Base-by-base conservation (phyloP, 257 asterid species). In the Ballota nigra region DNA sequence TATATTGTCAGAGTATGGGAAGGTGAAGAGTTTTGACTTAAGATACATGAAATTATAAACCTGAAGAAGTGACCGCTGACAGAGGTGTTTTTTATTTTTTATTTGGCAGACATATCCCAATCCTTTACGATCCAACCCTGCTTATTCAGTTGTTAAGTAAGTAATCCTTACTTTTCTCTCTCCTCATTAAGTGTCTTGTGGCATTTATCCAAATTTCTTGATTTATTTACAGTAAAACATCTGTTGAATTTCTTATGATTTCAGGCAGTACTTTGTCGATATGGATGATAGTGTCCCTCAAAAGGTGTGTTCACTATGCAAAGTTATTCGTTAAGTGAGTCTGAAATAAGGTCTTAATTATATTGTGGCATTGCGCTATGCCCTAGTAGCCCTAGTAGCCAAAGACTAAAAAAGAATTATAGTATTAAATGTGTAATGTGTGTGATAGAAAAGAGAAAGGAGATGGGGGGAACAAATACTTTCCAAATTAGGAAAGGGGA, bases 141-240 rank as follows among this genome's bases (percentile, higher is more conserved):
- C 90, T 55, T 85, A 85, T 71, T 80, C 90, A 57, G 87, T 85
- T 61, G 90, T 78, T 16, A 85, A 83, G 90, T 85, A 71, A 83
- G 87, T 73, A 41, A 12, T 63, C 38, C 70, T 52, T 63, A 13
- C 57, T 22, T 28, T 52, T 23, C 56, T 72, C 66, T 52, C 16
- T 38, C 56, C 53, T 43, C 26, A 9, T 1, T 33, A 55, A 38
- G 49, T 73, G 36, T 58, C 70, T 56, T 19, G 29, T 71, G 16
- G 36, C 57, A 75, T 34, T 26, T 38, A 55, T 65, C 65, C 68
- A 47, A 56, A 28, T 72, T 51, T 36, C 63, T 12, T 70, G 31
- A 18, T 38, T 53, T 49, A 53, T 12, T 61, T 60, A 18, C 60
- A 18, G 28, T 20, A 49, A 16, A 49, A 6, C 57, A 49, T 49